Evolutionary conservation across 2,329 filamentous ascomycete species (phyloP).

Genomic region (Sclerotinia nivalis): DNA sequence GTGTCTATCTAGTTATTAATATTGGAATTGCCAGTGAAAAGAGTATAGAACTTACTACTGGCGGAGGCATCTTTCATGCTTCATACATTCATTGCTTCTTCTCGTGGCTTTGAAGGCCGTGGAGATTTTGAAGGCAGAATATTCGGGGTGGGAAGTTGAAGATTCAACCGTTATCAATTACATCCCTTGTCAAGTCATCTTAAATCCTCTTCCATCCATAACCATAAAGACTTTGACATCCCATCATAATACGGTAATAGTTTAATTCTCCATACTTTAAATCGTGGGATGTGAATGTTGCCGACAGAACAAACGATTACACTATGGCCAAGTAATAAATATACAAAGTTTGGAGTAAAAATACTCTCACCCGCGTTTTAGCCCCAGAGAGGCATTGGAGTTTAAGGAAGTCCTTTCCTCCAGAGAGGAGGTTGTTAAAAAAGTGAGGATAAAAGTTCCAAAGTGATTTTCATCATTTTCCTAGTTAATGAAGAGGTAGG

Average conservation of each 20-base stretch:
- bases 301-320: not conserved
- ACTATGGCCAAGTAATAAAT: not conserved
- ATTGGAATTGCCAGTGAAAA: constrained; percentile 23
- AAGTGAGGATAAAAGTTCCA: no score
- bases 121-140: not conserved
- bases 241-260: not conserved
- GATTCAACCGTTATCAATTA: not conserved
- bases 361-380: not conserved
- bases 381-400: not conserved
- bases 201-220: not conserved
- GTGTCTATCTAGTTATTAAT: constrained; percentile 37
- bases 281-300: not conserved
- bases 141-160: not conserved
- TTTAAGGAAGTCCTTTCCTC: not conserved
- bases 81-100: constrained; percentile 4
- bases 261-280: not conserved
- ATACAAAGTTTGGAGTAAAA: not conserved
- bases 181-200: not conserved
- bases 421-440: no score
- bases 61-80: constrained; percentile 38
- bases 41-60: constrained; percentile 34
- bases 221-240: not conserved
- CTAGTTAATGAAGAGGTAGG: not conserved
- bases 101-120: not conserved
- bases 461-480: not conserved